phyloP scores from a whole-genome alignment of 192 early-diverging fungal genomes.

The Backusella psychrophila region DNA sequence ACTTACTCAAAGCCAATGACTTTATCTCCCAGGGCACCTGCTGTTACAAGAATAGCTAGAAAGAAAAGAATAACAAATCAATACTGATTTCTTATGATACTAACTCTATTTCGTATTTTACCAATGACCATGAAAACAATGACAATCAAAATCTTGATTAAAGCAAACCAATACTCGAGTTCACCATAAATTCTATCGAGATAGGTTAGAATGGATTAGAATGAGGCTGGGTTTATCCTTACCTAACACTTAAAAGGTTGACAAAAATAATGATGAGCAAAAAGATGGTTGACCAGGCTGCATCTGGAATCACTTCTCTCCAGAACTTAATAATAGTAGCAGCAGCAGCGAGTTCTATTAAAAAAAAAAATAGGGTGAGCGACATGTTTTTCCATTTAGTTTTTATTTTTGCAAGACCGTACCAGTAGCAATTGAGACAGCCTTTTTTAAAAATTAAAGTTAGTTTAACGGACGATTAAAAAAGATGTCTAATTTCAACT shows the following conservation, averaged over 20 bases:
- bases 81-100: neutral
- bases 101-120: neutral
- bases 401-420: neutral
- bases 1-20: slow-evolving; percentile 43
- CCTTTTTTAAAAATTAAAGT: neutral
- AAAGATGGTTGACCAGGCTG: slow-evolving; percentile 45
- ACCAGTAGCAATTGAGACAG: slow-evolving; percentile 20
- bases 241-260: slow-evolving; percentile 56
- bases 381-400: neutral
- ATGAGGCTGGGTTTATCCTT: neutral
- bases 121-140: slow-evolving; percentile 74
- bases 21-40: slow-evolving; percentile 54
- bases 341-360: slow-evolving; percentile 67
- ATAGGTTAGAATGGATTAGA: neutral
- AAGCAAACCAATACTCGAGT: slow-evolving; percentile 76
- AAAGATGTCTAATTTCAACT: neutral
- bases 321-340: slow-evolving; percentile 81
- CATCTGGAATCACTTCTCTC: slow-evolving; percentile 31
- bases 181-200: slow-evolving; percentile 75
- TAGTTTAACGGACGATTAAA: neutral
- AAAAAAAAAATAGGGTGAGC: slow-evolving; percentile 14
- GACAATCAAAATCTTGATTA: slow-evolving; percentile 77
- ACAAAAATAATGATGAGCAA: slow-evolving; percentile 57
- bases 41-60: slow-evolving; percentile 53
- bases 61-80: neutral